A percentile compares a stretch with the other conserved stretches of the same genome.
Evolutionary conservation across 2,329 filamentous ascomycete species (phyloP).

Genomic region (Colletotrichum sp.): DNA sequence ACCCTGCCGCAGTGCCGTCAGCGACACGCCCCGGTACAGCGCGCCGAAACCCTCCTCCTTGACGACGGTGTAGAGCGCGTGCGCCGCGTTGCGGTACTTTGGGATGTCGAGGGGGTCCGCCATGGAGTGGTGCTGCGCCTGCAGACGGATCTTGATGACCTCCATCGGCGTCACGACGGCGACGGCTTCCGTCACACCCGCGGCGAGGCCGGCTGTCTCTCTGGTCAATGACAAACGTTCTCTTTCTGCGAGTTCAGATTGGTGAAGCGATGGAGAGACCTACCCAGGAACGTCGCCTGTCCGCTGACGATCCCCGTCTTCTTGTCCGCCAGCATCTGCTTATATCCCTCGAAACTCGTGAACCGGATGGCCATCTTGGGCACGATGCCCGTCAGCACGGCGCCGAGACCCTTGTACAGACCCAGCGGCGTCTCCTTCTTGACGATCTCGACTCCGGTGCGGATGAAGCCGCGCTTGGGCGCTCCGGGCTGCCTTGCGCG

Average conservation of each 20-base stretch:
- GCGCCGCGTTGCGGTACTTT: constrained; percentile 95
- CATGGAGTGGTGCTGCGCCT: constrained; percentile 98
- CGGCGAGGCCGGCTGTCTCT: constrained; percentile 76
- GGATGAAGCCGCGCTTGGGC: constrained; percentile 86
- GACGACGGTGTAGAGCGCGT: constrained; percentile 83
- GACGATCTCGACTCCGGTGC: constrained; percentile 86
- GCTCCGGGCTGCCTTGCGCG: constrained; percentile 83
- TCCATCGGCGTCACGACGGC: constrained; percentile 98
- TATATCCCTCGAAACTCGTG: constrained; percentile 96
- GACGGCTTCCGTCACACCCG: constrained; percentile 95
- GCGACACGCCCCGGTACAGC: constrained; percentile 89
- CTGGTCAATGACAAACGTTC: neutral
- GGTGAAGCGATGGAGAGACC: neutral
- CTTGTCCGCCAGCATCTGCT: constrained; percentile 77
- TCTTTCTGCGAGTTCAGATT: accelerated
- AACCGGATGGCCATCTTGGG: constrained; percentile 99
- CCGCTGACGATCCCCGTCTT: constrained; percentile 72
- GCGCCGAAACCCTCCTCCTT: constrained; percentile 88
- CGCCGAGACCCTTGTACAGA: constrained; percentile 97
- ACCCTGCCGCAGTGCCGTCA: constrained; percentile 93
- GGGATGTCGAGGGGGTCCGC: constrained; percentile 94
- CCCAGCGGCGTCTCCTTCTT: constrained; percentile 89
- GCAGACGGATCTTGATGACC: constrained; percentile 97
- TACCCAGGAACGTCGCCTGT: constrained; percentile 64
- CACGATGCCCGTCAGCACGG: constrained; percentile 93